Evolutionary conservation across 1,284 basidiomycete species (phyloP), one percentile per base, ranked within the genome.

Genomic region (Agroathelia rolfsii): DNA sequence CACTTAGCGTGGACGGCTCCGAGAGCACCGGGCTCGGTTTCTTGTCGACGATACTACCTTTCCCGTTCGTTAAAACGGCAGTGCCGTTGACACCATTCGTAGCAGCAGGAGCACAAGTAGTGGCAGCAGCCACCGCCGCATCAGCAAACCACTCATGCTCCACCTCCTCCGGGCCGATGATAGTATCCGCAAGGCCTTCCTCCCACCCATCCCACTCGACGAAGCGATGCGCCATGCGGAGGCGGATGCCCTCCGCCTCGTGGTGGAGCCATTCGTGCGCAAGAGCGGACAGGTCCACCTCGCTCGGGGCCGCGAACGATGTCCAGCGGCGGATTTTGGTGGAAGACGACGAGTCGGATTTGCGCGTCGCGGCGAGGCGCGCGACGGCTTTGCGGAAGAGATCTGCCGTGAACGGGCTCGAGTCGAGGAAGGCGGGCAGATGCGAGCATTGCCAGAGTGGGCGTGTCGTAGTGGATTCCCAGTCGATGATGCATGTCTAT

Each of bases 121-220:
- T 14, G 8, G 26, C 53, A 6, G 41, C 37, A 1, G 54, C 53
- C 6, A 45, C 50, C 20, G 64, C 62, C 3, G 52, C 47, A 28
- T 62, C 62, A 40, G 60, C 60, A 52, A 76, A 72, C 79, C 79
- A 82, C 32, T 78, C 76, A 4, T 70, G 70, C 43, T 83, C 75
- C 29, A 62, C 51, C 14, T 81, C 80, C 45, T 71, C 75, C 0
- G 73, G 66, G 0, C 81, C 82, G 15, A 86, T 59, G 28, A 84
- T 81, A 38, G 70, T 76, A 8, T 73, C 71, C 2, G 80, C 69
- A 15, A 87, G 60, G 0, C 81, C 83, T 47, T 86, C 83, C 47
- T 87, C 82, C 82, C 83, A 87, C 2, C 82, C 83, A 46, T 86
- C 82, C 83, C 83, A 86, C 49, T 87, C 83, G 22, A 67, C 69